Base-by-base conservation (phyloP, 2,329 filamentous ascomycete species). In the Amylocarpus encephaloides region DNA sequence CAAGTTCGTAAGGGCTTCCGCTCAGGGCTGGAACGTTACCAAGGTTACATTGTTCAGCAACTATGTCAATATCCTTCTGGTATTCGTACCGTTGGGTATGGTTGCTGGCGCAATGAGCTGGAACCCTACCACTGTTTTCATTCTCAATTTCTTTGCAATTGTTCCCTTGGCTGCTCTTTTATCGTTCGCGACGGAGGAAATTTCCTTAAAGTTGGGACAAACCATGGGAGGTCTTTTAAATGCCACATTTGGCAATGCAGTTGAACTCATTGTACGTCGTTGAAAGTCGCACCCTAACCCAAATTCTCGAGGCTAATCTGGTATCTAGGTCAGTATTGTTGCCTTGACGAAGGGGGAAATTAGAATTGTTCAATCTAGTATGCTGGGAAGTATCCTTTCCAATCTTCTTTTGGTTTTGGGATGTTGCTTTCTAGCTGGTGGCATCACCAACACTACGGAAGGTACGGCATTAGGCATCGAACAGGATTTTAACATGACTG, bases 361-460 rank as follows among this genome's bases (percentile, higher is more conserved):
- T 64, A 83, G 92, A 60, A 91, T 97, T 56, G 92, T 97, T 16
- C 93, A 97, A 71, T 86, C 93, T 12, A 95, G 89, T 56, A 96
- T 97, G 90, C 82, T 97, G 30, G 92, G 92, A 43, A 95, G 88
- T 63, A 95, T 97, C 60, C 75, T 97, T 33, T 97, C 92, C 57
- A 97, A 97, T 69, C 84, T 95, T 58, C 78, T 97, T 4, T 80
- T 97, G 16, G 92, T 90, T 41, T 77, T 90, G 65, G 86, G 86
- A 61, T 88, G 87, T 75, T 89, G 85, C 68, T 89, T 89, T 71
- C 73, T 90, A 57, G 78, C 86, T 49, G 87, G 87, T 49, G 87
- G 87, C 30, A 71, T 89, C 52, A 74, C 76, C 55, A 70, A 76
- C 77, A 64, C 72, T 40, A 57, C 50, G 52, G 55, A 55, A 33